phyloP scores from a whole-genome alignment of 768 basidiomycete species.

The Psilocybe subaeruginosa region DNA sequence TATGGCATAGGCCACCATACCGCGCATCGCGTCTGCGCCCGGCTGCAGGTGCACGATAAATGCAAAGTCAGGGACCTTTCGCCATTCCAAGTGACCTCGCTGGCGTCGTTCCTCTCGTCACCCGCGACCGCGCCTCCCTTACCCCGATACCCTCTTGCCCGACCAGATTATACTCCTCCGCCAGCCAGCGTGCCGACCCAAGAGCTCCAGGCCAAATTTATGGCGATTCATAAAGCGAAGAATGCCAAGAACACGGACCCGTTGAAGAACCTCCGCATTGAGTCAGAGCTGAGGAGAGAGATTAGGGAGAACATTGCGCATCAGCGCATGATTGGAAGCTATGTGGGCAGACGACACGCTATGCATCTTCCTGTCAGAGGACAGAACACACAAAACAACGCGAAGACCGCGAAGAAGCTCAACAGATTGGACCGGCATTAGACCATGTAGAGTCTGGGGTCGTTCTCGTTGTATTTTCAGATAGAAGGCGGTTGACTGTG shows the following conservation, averaged over 20 bases:
- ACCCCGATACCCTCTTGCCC: constrained; percentile 68
- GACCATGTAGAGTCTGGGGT: not conserved
- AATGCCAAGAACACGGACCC: constrained; percentile 51
- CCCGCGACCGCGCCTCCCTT: constrained; percentile 76
- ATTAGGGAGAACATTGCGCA: constrained; percentile 92
- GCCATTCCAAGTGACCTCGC: constrained; percentile 83
- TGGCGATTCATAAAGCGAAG: constrained; percentile 36
- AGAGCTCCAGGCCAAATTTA: constrained; percentile 43
- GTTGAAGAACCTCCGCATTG: constrained; percentile 78
- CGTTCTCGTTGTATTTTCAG: not conserved
- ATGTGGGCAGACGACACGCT: constrained; percentile 91
- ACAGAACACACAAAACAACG: constrained; percentile 91
- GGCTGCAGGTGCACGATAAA: constrained; percentile 88
- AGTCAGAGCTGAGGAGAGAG: constrained; percentile 82
- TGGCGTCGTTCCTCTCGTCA: constrained; percentile 94
- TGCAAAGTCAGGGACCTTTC: constrained; percentile 82
- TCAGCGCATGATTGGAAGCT: constrained; percentile 92
- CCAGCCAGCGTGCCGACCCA: constrained; percentile 42
- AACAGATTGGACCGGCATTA: constrained; percentile 76
- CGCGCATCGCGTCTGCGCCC: constrained; percentile 83
- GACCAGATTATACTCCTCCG: constrained; percentile 50
- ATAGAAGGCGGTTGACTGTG: not conserved
- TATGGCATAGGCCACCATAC: constrained; percentile 84
- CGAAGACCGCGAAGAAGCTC: constrained; percentile 87
- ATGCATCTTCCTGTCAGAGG: constrained; percentile 94